Conservation (phyloP, 148 eudicot genomes). For the Spergularia marina region DNA sequence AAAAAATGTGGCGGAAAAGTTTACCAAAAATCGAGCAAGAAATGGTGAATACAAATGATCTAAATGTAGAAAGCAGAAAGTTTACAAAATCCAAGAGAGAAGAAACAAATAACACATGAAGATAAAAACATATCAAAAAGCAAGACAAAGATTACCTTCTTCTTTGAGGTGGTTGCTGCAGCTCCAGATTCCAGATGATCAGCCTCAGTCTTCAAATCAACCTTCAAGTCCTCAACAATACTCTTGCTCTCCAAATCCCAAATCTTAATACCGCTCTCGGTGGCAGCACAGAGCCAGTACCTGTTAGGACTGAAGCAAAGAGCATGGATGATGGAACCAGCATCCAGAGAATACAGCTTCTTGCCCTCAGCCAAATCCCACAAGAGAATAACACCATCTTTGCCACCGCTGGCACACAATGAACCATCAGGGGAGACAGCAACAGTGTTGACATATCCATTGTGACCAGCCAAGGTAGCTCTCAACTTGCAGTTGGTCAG, state of each 20-base stretch:
- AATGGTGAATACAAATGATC: no score
- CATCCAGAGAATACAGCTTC: conserved; percentile 68
- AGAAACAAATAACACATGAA: conserved; percentile 1
- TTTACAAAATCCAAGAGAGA: not conserved
- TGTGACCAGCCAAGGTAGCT: conserved; percentile 66
- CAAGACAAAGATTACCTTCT: conserved; percentile 40
- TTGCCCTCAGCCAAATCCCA: conserved; percentile 95
- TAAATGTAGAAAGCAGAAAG: not conserved
- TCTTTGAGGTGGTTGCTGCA: conserved; percentile 41
- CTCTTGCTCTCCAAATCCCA: conserved; percentile 88
- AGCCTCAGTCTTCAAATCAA: conserved; percentile 71
- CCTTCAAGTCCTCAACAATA: conserved; percentile 73
- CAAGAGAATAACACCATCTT: conserved; percentile 66
- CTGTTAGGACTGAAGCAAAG: conserved; percentile 90
- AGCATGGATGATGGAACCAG: conserved; percentile 62
- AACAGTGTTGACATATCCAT: conserved; percentile 77
- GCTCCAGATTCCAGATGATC: conserved; percentile 45
- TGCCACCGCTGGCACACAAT: conserved; percentile 87
- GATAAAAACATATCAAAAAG: not conserved
- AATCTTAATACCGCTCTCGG: conserved; percentile 73
- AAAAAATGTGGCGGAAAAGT: no score
- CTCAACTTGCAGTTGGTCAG: conserved; percentile 71
- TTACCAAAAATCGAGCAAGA: no score
- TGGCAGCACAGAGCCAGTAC: conserved; percentile 96
- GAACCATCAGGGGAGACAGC: conserved; percentile 92